phyloP scores from a whole-genome alignment of 75 land plant genomes.

The Ceratopteris richardii region DNA sequence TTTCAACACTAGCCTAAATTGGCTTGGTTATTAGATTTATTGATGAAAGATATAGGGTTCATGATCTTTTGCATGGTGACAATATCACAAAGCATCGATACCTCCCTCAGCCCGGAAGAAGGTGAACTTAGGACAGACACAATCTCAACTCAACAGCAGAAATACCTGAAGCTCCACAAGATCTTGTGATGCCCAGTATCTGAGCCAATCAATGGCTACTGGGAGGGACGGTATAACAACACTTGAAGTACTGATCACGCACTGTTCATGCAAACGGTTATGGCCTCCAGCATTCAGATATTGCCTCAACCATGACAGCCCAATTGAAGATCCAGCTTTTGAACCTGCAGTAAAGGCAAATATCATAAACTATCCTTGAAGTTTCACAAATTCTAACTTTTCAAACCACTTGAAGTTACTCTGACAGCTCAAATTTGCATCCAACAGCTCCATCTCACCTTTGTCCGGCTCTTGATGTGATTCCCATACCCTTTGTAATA shows the following conservation, averaged over 20 bases:
- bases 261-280: not conserved
- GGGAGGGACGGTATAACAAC: conserved; percentile 72
- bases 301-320: conserved; percentile 3
- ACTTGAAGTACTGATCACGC: conserved; percentile 30
- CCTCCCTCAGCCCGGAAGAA: no score
- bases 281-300: conserved; percentile 9
- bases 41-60: no score
- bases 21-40: no score
- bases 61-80: no score
- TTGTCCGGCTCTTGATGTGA: not conserved
- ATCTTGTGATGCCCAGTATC: conserved; percentile 28
- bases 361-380: not conserved
- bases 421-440: no score
- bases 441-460: not conserved
- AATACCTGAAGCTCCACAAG: conserved; percentile 2
- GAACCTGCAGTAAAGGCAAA: not conserved
- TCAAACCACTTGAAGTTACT: no score
- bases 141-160: not conserved
- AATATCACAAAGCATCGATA: not conserved
- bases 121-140: not conserved
- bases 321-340: not conserved
- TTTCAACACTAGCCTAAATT: no score
- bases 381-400: no score
- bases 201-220: conserved; percentile 66
- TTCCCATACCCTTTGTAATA: conserved; percentile 70